These are phyloP conservation scores for Boletus smithii DNA, from an alignment of 1,284 basidiomycete species.

Conservation along the genomic window DNA sequence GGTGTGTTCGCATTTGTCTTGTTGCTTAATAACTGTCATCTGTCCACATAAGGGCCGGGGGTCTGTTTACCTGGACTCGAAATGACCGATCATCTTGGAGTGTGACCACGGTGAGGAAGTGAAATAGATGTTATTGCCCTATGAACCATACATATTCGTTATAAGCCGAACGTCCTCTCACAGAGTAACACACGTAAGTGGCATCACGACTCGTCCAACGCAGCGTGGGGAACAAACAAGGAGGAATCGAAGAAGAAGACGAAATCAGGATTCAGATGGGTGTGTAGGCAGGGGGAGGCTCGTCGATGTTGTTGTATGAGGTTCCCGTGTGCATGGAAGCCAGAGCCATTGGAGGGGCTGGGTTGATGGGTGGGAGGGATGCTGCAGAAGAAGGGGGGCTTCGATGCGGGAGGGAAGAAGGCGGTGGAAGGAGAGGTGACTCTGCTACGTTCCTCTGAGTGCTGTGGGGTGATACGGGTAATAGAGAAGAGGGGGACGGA, in stretches of 20 bases:
- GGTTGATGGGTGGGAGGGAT: neutral
- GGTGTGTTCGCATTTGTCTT: neutral
- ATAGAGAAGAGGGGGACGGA: neutral
- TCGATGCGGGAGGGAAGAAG: neutral
- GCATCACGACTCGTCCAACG: neutral
- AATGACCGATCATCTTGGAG: neutral
- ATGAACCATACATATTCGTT: conserved; percentile 5
- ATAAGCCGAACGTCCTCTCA: neutral
- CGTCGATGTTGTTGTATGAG: conserved; percentile 6
- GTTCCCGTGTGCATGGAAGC: conserved; percentile 15
- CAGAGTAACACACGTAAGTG: neutral
- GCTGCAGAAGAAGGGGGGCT: neutral
- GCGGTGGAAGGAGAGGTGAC: neutral
- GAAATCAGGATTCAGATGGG: conserved; percentile 11
- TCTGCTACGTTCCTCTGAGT: neutral
- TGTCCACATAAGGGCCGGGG: no score
- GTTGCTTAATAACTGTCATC: neutral
- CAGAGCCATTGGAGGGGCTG: conserved; percentile 4
- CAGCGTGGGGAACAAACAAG: neutral
- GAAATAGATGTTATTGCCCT: conserved; percentile 7
- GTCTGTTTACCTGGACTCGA: neutral
- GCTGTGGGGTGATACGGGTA: neutral
- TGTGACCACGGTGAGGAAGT: neutral
- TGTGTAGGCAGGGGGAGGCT: conserved; percentile 30
- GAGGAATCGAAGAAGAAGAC: neutral